Evolutionary conservation across 2,329 filamentous ascomycete genomes (phyloP), one percentile per base, ranked within the genome.

Genomic region (Dothidotthia symphoricarpi): DNA sequence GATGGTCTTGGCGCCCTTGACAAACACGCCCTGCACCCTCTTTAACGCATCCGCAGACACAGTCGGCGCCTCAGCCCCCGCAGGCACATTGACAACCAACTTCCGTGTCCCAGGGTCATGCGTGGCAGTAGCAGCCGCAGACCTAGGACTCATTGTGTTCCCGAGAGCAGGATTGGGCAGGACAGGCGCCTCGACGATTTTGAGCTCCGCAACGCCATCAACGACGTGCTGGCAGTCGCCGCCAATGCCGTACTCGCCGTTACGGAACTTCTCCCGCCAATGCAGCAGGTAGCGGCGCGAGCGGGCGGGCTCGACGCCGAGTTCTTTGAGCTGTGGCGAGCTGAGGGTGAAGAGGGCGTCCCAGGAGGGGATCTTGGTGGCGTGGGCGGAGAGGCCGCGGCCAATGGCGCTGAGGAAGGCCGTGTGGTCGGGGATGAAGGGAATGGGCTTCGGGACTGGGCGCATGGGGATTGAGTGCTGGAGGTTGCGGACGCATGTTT

Each of bases 381-480:
- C 80, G 72, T 96, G 88, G 61, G 85, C 81, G 59, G 78, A 82
- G 57, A 96, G 81, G 55, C 83, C 83, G 48, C 93, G 90, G 55
- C 93, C 93, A 69, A 97, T 96, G 43, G 96, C 76, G 24, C 80
- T 88, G 47, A 97, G 83, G 69, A 98, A 95, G 12, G 90, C 93
- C 54, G 77, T 65, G 27, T 88, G 81, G 64, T 96, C 84, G 22
- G 90, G 91, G 26, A 95, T 83, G 57, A 95, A 89, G 1, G 88
- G 87, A 25, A 85, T 95, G 1, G 89, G 85, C 16, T 75, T 61
- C 3, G 90, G 90, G 17, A 83, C 66, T n/a, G 62, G 63, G 11
- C 61, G 63, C 40, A 64, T 53, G 14, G 68, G 64, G 19, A 69
- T 68, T 33, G 64, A 64, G 42, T 66, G 57, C 45, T 71, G 69